Base-by-base conservation (phyloP, 257 asterid species). In the Gentiana macrophylla region DNA sequence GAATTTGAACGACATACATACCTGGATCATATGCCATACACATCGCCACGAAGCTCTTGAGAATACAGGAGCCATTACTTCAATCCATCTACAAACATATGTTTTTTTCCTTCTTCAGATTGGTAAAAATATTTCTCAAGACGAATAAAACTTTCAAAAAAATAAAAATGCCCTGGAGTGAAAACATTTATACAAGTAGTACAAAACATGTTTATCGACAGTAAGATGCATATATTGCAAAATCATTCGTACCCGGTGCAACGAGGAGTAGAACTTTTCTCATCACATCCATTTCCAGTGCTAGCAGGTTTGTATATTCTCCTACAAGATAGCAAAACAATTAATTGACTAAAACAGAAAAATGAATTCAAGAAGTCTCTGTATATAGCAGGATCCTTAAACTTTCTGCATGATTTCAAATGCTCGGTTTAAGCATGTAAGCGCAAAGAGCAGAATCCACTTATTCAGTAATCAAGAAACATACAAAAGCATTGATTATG, bases 11-110 rank as follows among this genome's bases (percentile, higher is more conserved):
- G 56, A 62, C 50, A 70, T 50, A 62, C 50, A 70, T 50, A 86
- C 96, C 93, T 88, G 96, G 74, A 85, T 80, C 89, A 89, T 63
- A 65, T 79, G 70, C 97, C 97, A 89, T 35, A 85, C 95, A 33
- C 97, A 85, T 66, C 89, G 83, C 97, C 95, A 89, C 0, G 97
- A 82, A 44, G 84, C 77, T 48, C 53, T 76, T 0, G 97, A 88
- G 72, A 88, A 84, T 50, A 88, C 97, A 7, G 97, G 97, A 68
- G 94, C 95, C 97, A 89, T 89, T 59, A 89, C 84, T 79, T 89
- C 97, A 68, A 89, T 89, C 94, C 90, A 85, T 67, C 97, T 88
- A 63, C 35, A 72, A 56, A 57, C 47, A n/a, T 24, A 55, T 49
- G 8, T 45, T 32, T 48, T 3, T 15, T 37, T 51, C 34, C n/a